Evolutionary conservation across 2,329 filamentous ascomycete species (phyloP), one percentile per base, ranked within the genome.

Genomic region (Geosmithia morbida): DNA sequence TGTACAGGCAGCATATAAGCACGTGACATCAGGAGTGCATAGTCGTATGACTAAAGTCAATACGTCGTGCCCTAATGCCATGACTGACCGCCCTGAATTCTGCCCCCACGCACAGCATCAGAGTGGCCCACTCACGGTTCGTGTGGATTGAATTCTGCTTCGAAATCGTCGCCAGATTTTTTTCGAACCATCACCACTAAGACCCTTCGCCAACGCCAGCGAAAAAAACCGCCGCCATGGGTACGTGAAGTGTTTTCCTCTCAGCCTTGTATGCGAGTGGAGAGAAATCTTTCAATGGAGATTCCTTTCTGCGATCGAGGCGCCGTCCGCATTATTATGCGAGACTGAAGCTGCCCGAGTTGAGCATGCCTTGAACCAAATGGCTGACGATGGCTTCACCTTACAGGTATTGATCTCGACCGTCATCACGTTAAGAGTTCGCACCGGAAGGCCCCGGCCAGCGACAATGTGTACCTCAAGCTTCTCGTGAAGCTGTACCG

Each of bases 401-500:
- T 54, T 67, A 66, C 70, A 82, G 78, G 79, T 80, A 82, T 83
- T 70, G 79, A 83, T 79, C 73, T 83, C 62, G 72, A 81, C 68
- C 71, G 71, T 60, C 79, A 83, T 71, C 80, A 84, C 68, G 75
- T 80, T 64, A 77, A 77, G 66, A 70, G 65, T 66, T 81, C 78
- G 57, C 88, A 95, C 79, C 87, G 88, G 71, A 87, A 85, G 80
- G 87, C 87, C 60, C 87, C 89, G 66, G 96, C 96, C 85, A 94
- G 85, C 76, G 86, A 94, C 77, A 95, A 96, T 79, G 87, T 90
- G 65, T 95, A 96, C 74, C 78, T 95, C 61, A 90, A 90, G 80
- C 81, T 96, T 68, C 77, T 97, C 68, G 89, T 96, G 72, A 96
- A 96, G 84, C 85, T 95, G 48, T 95, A 95, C 79, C 85, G 87